Percentiles rank a stretch among this genome's conserved stretches.
Conservation (phyloP, 78 protist species). For the Monosiga brevicollis region DNA sequence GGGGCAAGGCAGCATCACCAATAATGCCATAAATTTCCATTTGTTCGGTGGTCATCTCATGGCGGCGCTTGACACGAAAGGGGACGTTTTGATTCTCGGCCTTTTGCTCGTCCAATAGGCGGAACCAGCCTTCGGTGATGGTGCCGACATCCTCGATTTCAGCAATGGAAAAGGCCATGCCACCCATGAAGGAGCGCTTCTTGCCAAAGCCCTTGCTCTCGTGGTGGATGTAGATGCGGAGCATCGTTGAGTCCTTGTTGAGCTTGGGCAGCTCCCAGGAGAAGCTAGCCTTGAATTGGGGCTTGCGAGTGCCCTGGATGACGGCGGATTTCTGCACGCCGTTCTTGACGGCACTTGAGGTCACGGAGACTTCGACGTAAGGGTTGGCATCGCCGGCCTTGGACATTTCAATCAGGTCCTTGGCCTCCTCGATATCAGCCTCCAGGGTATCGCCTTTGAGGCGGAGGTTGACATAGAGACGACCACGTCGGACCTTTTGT, state of each 20-base stretch:
- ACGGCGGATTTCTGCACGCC: not conserved
- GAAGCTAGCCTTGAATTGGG: not conserved
- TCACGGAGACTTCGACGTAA: not conserved
- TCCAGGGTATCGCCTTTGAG: too few species aligned
- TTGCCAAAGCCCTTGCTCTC: not conserved
- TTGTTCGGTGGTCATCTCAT: too few species aligned
- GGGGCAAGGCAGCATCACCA: too few species aligned
- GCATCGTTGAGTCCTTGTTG: not conserved
- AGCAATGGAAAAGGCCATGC: not conserved
- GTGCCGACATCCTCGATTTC: not conserved
- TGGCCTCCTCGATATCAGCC: too few species aligned
- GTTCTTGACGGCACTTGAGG: not conserved
- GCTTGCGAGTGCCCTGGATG: not conserved
- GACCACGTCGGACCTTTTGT: too few species aligned
- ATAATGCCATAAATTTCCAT: too few species aligned
- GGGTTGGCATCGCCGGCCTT: not conserved
- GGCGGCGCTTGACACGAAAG: not conserved
- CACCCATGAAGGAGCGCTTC: not conserved
- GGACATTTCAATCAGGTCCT: not conserved
- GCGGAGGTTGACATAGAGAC: too few species aligned
- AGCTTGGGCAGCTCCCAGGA: not conserved
- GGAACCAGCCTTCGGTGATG: not conserved
- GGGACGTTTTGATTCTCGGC: not conserved
- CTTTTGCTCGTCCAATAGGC: not conserved
- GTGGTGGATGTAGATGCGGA: not conserved